Conservation (phyloP, 2,329 filamentous ascomycete species). For the Emergomyces africanus region DNA sequence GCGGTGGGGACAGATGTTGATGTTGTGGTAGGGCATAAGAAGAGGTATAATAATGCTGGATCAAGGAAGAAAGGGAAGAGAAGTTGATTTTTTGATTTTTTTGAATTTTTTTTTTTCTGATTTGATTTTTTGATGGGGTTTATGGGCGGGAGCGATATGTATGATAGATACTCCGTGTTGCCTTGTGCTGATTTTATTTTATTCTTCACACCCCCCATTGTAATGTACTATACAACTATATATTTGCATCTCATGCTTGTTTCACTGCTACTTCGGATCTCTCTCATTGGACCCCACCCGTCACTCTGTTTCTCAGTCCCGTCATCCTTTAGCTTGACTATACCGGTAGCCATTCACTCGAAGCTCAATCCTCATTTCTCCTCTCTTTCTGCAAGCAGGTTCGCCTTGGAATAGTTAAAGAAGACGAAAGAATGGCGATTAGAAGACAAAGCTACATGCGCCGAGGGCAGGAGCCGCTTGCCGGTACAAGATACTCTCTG, state of each 20-base stretch:
- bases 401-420: no score
- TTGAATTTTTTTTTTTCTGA: not conserved
- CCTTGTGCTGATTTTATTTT: not conserved
- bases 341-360: no score
- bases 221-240: not conserved
- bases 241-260: not conserved
- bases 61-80: not conserved
- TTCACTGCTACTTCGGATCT: no score
- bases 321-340: not conserved
- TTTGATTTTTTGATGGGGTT: not conserved
- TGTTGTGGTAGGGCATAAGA: not conserved
- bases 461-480: not conserved
- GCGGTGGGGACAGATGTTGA: not conserved
- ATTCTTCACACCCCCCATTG: not conserved
- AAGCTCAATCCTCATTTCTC: not conserved
- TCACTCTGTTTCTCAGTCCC: no score
- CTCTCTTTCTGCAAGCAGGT: not conserved
- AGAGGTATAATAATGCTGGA: not conserved
- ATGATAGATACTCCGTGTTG: not conserved
- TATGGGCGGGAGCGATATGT: not conserved
- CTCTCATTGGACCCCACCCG: no score
- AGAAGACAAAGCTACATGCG: not conserved
- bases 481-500: no score
- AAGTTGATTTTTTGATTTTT: not conserved
- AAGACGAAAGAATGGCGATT: no score